Conservation (phyloP, 768 basidiomycete genomes). For the Auricularia heimuer region DNA sequence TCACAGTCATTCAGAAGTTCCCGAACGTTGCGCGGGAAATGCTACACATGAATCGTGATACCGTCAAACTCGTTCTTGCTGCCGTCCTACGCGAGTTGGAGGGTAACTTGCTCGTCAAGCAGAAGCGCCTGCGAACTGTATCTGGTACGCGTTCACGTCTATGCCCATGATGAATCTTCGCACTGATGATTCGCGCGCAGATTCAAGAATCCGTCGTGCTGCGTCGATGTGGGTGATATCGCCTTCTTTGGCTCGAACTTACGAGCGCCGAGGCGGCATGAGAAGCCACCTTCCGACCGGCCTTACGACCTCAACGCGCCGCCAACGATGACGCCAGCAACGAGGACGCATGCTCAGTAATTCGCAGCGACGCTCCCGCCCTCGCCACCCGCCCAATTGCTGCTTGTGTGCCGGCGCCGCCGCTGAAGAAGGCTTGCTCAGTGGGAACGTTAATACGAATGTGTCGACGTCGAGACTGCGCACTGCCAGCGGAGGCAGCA, state of each 20-base stretch:
- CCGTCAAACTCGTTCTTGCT: slow-evolving; percentile 82
- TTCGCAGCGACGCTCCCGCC: slow-evolving; percentile 1
- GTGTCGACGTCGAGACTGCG: background rate
- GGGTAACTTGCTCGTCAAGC: slow-evolving; percentile 78
- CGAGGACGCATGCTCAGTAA: background rate
- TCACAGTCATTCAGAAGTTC: too few relatives aligned
- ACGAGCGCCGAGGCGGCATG: slow-evolving; percentile 77
- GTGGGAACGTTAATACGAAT: background rate
- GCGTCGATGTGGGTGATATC: slow-evolving; percentile 96
- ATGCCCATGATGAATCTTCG: slow-evolving; percentile 79
- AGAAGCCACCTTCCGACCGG: slow-evolving; percentile 48
- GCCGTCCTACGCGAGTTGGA: slow-evolving; percentile 82
- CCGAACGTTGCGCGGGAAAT: too few relatives aligned
- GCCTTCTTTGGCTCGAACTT: slow-evolving; percentile 80
- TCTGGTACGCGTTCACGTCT: slow-evolving; percentile 94
- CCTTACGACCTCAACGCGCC: slow-evolving; percentile 3
- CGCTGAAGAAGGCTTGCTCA: background rate
- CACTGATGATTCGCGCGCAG: slow-evolving; percentile 31
- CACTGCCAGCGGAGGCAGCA: background rate
- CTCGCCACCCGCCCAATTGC: slow-evolving; percentile 2
- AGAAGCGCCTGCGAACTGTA: slow-evolving; percentile 87
- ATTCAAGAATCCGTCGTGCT: slow-evolving; percentile 89
- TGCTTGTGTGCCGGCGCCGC: background rate
- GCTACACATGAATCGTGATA: slow-evolving; percentile 23
- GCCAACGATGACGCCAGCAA: background rate